phyloP scores from a whole-genome alignment of 768 basidiomycete species.

The Phylloporus sp. region DNA sequence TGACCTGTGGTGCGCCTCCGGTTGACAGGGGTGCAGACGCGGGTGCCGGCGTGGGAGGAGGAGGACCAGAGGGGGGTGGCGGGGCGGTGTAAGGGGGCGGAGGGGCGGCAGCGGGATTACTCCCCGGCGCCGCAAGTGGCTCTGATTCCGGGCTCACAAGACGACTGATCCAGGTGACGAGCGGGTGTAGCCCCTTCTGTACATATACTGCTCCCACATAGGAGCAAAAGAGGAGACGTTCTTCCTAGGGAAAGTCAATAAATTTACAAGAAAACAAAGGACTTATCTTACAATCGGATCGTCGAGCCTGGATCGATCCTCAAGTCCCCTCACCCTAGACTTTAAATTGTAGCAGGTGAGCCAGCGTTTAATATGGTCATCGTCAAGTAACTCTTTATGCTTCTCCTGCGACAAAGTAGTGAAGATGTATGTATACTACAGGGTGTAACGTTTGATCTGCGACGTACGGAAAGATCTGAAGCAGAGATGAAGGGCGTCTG shows the following conservation, averaged over 20 bases:
- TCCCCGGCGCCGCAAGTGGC: slow-evolving; percentile 18
- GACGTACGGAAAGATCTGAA: slow-evolving; percentile 43
- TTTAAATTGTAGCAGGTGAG: slow-evolving; percentile 48
- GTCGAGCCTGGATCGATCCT: slow-evolving; percentile 34
- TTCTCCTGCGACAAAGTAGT: slow-evolving; percentile 14
- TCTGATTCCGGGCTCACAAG: slow-evolving; percentile 49
- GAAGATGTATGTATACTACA: background rate
- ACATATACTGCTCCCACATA: slow-evolving; percentile 67
- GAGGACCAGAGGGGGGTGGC: slow-evolving; percentile 11
- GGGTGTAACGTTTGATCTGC: background rate
- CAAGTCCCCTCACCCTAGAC: slow-evolving; percentile 48
- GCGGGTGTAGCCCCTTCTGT: slow-evolving; percentile 45
- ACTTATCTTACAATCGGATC: slow-evolving; percentile 31
- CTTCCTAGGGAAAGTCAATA: slow-evolving; percentile 41
- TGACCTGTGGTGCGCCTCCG: slow-evolving; percentile 23
- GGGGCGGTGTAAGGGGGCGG: slow-evolving; percentile 26
- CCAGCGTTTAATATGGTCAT: slow-evolving; percentile 46
- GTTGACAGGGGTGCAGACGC: slow-evolving; percentile 14
- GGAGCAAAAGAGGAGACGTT: slow-evolving; percentile 50
- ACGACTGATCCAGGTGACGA: slow-evolving; percentile 57
- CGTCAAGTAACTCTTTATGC: slow-evolving; percentile 32
- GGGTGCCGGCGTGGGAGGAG: slow-evolving; percentile 16
- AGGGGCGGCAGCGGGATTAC: slow-evolving; percentile 10
- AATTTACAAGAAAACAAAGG: background rate
- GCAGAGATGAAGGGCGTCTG: slow-evolving; percentile 42